Base-by-base conservation (phyloP, 2,329 filamentous ascomycete species). In the Orbilia ellipsospora region DNA sequence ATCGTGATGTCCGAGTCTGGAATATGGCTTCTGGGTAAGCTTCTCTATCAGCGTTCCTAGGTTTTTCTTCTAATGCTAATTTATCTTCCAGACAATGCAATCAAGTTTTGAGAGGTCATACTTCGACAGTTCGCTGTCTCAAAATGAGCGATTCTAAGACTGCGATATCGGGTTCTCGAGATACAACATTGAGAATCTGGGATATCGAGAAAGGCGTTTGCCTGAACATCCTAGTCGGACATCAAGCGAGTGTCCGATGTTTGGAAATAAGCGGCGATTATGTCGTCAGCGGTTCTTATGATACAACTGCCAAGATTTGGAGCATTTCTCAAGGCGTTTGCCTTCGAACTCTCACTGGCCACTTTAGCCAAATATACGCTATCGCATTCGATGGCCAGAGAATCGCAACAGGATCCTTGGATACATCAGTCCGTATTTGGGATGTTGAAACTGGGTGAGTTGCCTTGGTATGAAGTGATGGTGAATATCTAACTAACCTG, bases 331-430 rank as follows among this genome's bases (percentile, higher is more conserved):
- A 97, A 83, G 95, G 95, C 31, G 90, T 93, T 77, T 99, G 95
- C 82, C 85, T 98, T 65, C 90, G 94, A 78, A 97, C 93, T 0
- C 86, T 99, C 45, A 90, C 91, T 52, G 95, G 95, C 0, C 95
- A 99, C 83, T 99, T 97, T 83, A 98, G 94, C 81, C 95, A 99
- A 81, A 99, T 99, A 72, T 99, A 99, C 82, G 95, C 95, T 18
- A 96, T 99, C 81, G 95, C 95, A 0, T 99, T 98, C 83, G 95
- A 99, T 81, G 95, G 95, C 45, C 90, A 90, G 79, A 88, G 94
- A 77, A 94, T 99, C 70, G 94, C 96, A 42, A 99, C 95, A 8
- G 95, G 95, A 61, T 97, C 94, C 82, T 85, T 99, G 77, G 95
- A 99, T 83, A 99, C 95, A 2, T 97, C 94, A 79, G 94, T 99